Conservation (phyloP, 768 basidiomycete genomes). For the Royoungia palumana region DNA sequence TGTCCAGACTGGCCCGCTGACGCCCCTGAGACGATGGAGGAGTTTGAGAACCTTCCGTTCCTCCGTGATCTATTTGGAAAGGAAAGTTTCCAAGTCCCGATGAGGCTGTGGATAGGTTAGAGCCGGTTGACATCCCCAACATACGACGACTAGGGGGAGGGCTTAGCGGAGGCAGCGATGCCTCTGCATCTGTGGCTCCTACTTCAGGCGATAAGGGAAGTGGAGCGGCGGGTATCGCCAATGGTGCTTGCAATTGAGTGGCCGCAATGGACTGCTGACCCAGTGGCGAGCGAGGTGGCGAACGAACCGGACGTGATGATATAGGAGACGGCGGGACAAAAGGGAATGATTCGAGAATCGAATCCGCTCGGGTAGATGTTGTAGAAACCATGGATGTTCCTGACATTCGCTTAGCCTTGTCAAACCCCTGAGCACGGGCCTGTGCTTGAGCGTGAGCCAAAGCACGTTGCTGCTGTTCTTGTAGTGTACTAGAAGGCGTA, state of each 20-base stretch:
- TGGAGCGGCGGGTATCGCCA: not conserved
- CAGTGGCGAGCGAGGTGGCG: constrained; percentile 72
- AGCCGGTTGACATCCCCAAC: constrained; percentile 71
- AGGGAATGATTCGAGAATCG: constrained; percentile 82
- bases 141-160: constrained; percentile 58
- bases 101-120: constrained; percentile 73
- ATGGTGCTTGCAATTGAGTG: constrained; percentile 8
- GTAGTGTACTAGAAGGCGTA: constrained; percentile 37
- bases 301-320: constrained; percentile 72
- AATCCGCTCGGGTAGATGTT: constrained; percentile 73
- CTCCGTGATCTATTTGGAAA: constrained; percentile 77
- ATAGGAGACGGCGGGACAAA: constrained; percentile 90
- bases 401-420: constrained; percentile 50
- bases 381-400: constrained; percentile 65
- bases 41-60: constrained; percentile 30
- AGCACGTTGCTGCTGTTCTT: constrained; percentile 68
- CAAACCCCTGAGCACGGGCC: constrained; percentile 51
- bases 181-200: constrained; percentile 24
- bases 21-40: constrained; percentile 40
- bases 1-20: constrained; percentile 81
- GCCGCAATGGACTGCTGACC: constrained; percentile 51
- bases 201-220: not conserved
- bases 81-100: constrained; percentile 83
- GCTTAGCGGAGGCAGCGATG: constrained; percentile 35
- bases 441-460: constrained; percentile 59